A percentile compares a stretch with the other conserved stretches of the same genome.
phyloP scores from a whole-genome alignment of 495 filamentous ascomycete genomes.

The Penicillium daleae region DNA sequence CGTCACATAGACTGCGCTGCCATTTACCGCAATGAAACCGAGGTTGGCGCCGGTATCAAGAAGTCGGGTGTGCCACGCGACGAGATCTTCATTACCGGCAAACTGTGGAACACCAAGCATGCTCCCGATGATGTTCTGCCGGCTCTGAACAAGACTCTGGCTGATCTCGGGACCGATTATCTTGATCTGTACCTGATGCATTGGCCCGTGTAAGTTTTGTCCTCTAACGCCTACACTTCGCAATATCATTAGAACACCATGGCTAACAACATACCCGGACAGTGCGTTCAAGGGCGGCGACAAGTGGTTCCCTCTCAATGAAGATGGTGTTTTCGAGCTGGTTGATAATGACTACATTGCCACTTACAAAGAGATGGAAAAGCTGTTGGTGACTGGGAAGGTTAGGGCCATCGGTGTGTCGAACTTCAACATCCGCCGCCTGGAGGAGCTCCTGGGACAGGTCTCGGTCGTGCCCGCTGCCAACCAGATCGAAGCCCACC shows the following conservation, averaged over 20 bases:
- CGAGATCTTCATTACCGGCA: constrained; percentile 75
- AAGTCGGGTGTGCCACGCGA: constrained; percentile 60
- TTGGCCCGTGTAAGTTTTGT: constrained; percentile 27
- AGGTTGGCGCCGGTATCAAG: constrained; percentile 64
- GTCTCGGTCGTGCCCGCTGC: constrained; percentile 51
- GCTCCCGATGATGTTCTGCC: constrained; percentile 13
- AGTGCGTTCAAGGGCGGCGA: neutral
- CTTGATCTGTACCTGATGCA: constrained; percentile 74
- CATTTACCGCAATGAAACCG: constrained; percentile 70
- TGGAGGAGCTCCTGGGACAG: constrained; percentile 45
- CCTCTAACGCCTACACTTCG: neutral
- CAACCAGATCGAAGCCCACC: constrained; percentile 66
- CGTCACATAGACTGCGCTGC: constrained; percentile 73
- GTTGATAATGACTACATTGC: neutral
- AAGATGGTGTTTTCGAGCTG: neutral
- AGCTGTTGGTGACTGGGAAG: constrained; percentile 59
- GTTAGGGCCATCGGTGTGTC: constrained; percentile 62
- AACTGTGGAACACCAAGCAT: constrained; percentile 56
- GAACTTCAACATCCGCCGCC: constrained; percentile 55
- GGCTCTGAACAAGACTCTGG: constrained; percentile 53
- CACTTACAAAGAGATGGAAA: constrained; percentile 53
- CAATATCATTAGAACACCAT: neutral
- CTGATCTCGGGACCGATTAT: constrained; percentile 66
- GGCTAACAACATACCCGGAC: neutral
- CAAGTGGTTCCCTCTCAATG: neutral